A percentile compares a stretch with the other conserved stretches of the same genome.
Conservation (phyloP, 2,329 filamentous ascomycete species). For the Ustilaginoidea virens region DNA sequence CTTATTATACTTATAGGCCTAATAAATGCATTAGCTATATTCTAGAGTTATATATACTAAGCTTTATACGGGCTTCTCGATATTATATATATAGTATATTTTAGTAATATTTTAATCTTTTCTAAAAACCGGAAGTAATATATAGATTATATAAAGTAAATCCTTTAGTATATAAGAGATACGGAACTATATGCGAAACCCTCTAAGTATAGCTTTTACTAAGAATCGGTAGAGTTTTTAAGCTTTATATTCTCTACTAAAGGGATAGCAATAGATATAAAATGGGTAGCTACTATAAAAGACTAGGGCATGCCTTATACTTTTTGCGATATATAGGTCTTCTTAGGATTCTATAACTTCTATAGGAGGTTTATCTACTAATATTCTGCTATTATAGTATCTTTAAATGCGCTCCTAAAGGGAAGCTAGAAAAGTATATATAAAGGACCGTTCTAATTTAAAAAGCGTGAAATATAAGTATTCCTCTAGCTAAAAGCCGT, state of each 20-base stretch:
- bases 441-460: not conserved
- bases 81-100: constrained; percentile 4
- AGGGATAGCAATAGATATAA: constrained; percentile 3
- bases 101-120: constrained; percentile 6
- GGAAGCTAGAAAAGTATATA: not conserved
- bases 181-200: constrained; percentile 2
- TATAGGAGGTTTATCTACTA: constrained; percentile 2
- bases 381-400: constrained; percentile 4
- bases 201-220: constrained; percentile 2
- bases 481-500: not conserved
- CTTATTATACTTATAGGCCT: too few relatives aligned
- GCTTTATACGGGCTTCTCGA: constrained; percentile 2
- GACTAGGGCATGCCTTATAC: constrained; percentile 1
- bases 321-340: constrained; percentile 1
- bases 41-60: constrained; percentile 5
- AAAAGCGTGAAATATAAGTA: not conserved
- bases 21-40: constrained; percentile 2
- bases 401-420: not conserved
- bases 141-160: constrained; percentile 3
- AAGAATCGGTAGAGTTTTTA: constrained; percentile 2
- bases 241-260: not conserved
- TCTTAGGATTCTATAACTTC: constrained; percentile 1
- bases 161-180: constrained; percentile 1
- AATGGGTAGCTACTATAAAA: constrained; percentile 1
- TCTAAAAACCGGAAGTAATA: constrained; percentile 2